A percentile compares a stretch with the other conserved stretches of the same genome.
Conservation (phyloP, 768 basidiomycete species). For the Neoboletus magnificus region DNA sequence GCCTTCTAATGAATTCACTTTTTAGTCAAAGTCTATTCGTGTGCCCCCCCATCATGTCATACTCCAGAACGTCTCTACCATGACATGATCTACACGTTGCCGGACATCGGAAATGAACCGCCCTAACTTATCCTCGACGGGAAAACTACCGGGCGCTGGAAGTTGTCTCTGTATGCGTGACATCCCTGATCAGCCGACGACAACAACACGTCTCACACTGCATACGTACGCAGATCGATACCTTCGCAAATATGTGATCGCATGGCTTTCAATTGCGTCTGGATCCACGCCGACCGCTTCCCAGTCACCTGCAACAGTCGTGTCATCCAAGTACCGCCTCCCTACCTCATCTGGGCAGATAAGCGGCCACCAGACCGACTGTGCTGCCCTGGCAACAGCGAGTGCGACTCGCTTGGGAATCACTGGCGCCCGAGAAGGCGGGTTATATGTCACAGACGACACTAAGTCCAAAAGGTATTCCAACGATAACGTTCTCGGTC, state of each 20-base stretch:
- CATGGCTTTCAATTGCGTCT: constrained; percentile 81
- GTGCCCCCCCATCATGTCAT: constrained; percentile 16
- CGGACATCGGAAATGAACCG: constrained; percentile 29
- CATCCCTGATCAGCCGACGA: constrained; percentile 9
- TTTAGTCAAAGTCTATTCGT: constrained; percentile 24
- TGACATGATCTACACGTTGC: constrained; percentile 27
- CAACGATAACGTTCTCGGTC: constrained; percentile 81
- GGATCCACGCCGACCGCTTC: constrained; percentile 76
- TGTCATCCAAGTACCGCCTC: constrained; percentile 84
- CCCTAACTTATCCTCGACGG: constrained; percentile 46
- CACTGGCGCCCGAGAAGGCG: constrained; percentile 66
- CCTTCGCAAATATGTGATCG: constrained; percentile 85
- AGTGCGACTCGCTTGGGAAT: constrained; percentile 74
- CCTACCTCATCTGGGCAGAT: constrained; percentile 88
- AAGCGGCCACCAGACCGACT: constrained; percentile 85
- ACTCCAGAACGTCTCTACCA: constrained; percentile 6
- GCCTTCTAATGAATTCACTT: constrained; percentile 21
- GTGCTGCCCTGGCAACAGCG: constrained; percentile 58
- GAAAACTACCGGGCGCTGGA: constrained; percentile 62
- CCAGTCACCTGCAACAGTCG: constrained; percentile 75
- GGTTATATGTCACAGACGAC: constrained; percentile 72
- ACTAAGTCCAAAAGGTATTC: constrained; percentile 80
- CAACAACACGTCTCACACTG: background rate
- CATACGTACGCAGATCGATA: constrained; percentile 82
- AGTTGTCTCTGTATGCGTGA: constrained; percentile 52